Evolutionary conservation across 805 yeast genomes (phyloP).

Genomic region (Yamadazyma philogaea): DNA sequence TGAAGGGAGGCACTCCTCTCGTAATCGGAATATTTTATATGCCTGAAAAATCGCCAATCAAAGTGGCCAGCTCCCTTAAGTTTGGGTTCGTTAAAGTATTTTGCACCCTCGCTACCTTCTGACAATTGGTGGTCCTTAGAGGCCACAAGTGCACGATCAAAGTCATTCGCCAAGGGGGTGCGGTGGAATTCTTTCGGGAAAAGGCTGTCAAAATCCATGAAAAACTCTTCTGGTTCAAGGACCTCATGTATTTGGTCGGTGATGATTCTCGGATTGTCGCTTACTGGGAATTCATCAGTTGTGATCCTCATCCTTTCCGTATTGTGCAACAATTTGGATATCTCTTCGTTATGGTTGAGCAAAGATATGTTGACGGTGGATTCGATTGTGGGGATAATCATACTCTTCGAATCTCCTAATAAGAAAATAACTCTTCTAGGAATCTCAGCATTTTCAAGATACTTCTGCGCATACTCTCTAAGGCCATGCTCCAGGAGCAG

Average conservation of each 20-base stretch:
- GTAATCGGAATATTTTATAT: constrained; percentile 19
- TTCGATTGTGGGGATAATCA: not conserved
- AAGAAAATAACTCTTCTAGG: constrained; percentile 6
- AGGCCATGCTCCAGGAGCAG: not conserved
- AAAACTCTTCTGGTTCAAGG: constrained; percentile 1
- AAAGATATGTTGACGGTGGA: not conserved
- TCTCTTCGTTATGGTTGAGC: not conserved
- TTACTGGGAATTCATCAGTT: not conserved
- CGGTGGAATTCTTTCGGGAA: too few relatives aligned
- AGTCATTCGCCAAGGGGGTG: not conserved
- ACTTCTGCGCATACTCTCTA: not conserved
- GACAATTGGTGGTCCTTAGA: not conserved
- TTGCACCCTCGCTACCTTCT: constrained; percentile 14
- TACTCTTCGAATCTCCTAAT: constrained; percentile 2
- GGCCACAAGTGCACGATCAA: constrained; percentile 1
- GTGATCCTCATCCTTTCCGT: not conserved
- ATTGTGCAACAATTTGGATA: not conserved
- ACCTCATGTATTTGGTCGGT: not conserved
- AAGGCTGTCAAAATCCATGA: not conserved
- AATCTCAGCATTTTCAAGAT: not conserved
- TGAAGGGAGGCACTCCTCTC: constrained; percentile 44
- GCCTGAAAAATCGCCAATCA: constrained; percentile 38
- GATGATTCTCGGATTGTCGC: constrained; percentile 1
- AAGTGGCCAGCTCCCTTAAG: constrained; percentile 24
- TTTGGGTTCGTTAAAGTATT: constrained; percentile 24